Base-by-base conservation (phyloP, 495 filamentous ascomycete species). In the Hypoxylon crocopeplum region DNA sequence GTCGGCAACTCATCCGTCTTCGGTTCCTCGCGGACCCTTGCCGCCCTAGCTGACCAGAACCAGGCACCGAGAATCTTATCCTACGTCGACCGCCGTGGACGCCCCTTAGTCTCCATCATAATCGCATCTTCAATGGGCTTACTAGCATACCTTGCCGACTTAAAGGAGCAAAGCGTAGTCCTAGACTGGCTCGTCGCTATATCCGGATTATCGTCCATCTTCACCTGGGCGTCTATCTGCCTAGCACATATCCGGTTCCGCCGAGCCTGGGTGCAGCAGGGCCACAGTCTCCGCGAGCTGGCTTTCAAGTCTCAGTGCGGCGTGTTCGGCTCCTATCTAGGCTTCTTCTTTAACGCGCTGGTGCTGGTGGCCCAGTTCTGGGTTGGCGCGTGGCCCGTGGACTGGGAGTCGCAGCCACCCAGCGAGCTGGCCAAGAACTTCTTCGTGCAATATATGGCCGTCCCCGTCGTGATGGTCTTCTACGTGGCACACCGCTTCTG, bases 281-380 rank as follows among this genome's bases (percentile, higher is more conserved):
- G 89, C 44, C 86, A 90, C 70, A 77, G 72, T 7, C 74, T 93
- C 11, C 75, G 88, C 29, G 90, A 97, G 55, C 75, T 98, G 11
- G 85, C 91, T 1, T 98, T 92, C 80, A 75, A 68, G 8, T 89
- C 90, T 1, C 92, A 94, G 59, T 82, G 88, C 1, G 94, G 94
- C 44, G 77, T 95, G 1, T 69, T 84, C 17, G 94, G 93, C 1
- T 95, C 91, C 1, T 97, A 88, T 84, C 50, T 96, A 20, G 94
- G 94, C 7, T 82, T 97, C 56, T 56, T 75, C 24, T 85, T 96
- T 71, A 97, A 97, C 71, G 48, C 78, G 20, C 75, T 96, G 7
- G 86, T 98, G n/a, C 81, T 98, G 16, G 66, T 93, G 38, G 93
- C 90, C 6, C 93, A 98, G 68, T 96, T 98, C 78, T 98, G 94